Percentiles rank a stretch among this genome's conserved stretches.
Evolutionary conservation across 441 rosid genomes (phyloP).

Genomic region (Adansonia madagascariensis): DNA sequence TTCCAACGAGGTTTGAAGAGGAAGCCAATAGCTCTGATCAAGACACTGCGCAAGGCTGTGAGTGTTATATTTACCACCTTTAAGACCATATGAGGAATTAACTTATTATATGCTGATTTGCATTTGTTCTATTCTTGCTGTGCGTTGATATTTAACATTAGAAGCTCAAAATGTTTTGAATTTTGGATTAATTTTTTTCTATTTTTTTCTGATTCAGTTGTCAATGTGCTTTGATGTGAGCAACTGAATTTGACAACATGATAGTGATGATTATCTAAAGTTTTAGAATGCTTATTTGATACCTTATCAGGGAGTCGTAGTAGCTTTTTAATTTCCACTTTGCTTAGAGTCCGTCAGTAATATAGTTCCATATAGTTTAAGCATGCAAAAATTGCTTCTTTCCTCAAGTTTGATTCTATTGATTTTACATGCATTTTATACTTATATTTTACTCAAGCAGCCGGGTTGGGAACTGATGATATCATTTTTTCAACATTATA

Average conservation of each 20-base stretch:
- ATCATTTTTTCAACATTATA: neutral
- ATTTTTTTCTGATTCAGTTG: neutral
- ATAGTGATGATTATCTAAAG: neutral
- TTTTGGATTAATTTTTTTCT: neutral
- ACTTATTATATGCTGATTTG: neutral
- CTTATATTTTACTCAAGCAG: no score
- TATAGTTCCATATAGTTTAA: no score
- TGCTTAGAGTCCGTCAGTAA: no score
- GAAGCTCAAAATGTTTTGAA: neutral
- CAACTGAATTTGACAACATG: neutral
- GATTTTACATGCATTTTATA: no score
- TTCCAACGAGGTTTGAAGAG: slow-evolving; percentile 66
- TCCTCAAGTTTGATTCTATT: no score
- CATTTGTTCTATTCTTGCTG: neutral
- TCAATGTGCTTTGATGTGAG: neutral
- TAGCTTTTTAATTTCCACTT: neutral
- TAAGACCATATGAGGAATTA: neutral
- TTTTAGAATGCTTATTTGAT: neutral
- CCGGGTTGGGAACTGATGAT: neutral
- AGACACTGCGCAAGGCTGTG: slow-evolving; percentile 73
- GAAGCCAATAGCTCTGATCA: slow-evolving; percentile 73
- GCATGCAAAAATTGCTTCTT: no score
- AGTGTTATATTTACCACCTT: neutral
- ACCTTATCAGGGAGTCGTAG: neutral
- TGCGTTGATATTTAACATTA: neutral